These are phyloP conservation scores for Solanum hybrid DNA, from an alignment of 305 asterid genomes.

Conservation along the genomic window DNA sequence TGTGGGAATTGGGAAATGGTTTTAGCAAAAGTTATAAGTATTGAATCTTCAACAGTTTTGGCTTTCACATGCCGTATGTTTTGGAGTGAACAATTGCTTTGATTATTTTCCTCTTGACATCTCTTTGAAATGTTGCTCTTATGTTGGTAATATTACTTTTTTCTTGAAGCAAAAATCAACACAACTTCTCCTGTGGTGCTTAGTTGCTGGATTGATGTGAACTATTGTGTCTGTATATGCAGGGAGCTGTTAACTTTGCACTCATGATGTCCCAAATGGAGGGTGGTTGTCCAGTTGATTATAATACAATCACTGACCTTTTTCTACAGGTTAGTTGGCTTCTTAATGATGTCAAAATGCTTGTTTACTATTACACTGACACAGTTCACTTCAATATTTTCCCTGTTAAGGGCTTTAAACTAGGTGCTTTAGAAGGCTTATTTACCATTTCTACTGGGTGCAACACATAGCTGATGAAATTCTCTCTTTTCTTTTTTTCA, in stretches of 20 bases:
- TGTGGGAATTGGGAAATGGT: constrained; percentile 3
- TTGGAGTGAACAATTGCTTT: neutral
- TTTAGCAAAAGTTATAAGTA: neutral
- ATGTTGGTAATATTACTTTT: neutral
- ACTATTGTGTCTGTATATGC: constrained; percentile 17
- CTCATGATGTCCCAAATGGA: constrained; percentile 99
- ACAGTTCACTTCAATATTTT: neutral
- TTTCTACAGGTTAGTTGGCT: constrained; percentile 75
- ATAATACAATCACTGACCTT: constrained; percentile 94
- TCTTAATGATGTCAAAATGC: neutral
- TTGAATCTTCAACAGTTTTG: neutral
- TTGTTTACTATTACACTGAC: neutral
- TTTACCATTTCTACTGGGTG: neutral
- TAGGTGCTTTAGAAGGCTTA: neutral
- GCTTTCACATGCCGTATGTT: neutral
- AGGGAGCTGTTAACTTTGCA: constrained; percentile 99
- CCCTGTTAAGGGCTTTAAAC: neutral
- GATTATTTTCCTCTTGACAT: neutral
- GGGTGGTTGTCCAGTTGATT: constrained; percentile 98
- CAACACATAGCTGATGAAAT: neutral
- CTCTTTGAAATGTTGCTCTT: too few relatives aligned
- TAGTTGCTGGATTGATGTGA: neutral
- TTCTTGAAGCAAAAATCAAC: neutral
- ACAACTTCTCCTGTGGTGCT: neutral
- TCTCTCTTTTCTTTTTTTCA: constrained; percentile 1